Percentiles rank a stretch among this genome's conserved stretches.
Conservation (phyloP, 2,329 filamentous ascomycete species). For the Microcera coccophila region DNA sequence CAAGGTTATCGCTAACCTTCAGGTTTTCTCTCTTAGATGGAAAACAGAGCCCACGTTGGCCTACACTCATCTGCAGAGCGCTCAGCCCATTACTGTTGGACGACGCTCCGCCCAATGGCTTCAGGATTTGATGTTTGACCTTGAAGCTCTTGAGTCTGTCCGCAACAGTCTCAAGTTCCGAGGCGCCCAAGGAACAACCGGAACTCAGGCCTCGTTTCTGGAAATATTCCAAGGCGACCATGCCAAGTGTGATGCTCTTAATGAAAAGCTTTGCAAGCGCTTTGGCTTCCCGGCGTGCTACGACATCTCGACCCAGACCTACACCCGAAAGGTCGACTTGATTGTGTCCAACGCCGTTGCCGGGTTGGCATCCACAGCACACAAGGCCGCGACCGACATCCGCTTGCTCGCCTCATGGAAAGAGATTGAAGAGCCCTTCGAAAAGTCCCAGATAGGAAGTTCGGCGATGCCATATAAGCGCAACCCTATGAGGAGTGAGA, state of each 20-base stretch:
- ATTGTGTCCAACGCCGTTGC: slow-evolving; percentile 71
- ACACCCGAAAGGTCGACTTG: slow-evolving; percentile 74
- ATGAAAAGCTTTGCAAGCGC: slow-evolving; percentile 53
- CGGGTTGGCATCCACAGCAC: slow-evolving; percentile 72
- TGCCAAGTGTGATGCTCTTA: slow-evolving; percentile 50
- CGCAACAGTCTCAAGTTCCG: slow-evolving; percentile 69
- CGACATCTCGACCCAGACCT: slow-evolving; percentile 17
- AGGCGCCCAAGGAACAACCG: slow-evolving; percentile 64
- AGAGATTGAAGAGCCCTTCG: slow-evolving; percentile 65
- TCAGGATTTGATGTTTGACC: slow-evolving; percentile 61
- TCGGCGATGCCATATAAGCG: slow-evolving; percentile 14
- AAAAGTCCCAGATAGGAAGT: slow-evolving; percentile 5
- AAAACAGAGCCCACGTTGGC: slow-evolving; percentile 67
- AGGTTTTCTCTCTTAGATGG: slow-evolving; percentile 67
- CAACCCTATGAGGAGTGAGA: slow-evolving; percentile 5
- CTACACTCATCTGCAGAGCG: slow-evolving; percentile 70
- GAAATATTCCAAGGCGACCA: slow-evolving; percentile 44
- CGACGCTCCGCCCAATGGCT: slow-evolving; percentile 66
- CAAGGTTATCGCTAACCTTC: slow-evolving; percentile 71
- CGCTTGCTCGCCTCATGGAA: slow-evolving; percentile 71
- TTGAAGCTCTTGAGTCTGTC: slow-evolving; percentile 67
- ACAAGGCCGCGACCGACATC: slow-evolving; percentile 69
- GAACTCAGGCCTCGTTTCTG: slow-evolving; percentile 72
- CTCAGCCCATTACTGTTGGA: slow-evolving; percentile 61
- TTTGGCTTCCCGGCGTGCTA: slow-evolving; percentile 49